Conservation (phyloP, 495 filamentous ascomycete species). For the Hypoxylon lienhwacheense region DNA sequence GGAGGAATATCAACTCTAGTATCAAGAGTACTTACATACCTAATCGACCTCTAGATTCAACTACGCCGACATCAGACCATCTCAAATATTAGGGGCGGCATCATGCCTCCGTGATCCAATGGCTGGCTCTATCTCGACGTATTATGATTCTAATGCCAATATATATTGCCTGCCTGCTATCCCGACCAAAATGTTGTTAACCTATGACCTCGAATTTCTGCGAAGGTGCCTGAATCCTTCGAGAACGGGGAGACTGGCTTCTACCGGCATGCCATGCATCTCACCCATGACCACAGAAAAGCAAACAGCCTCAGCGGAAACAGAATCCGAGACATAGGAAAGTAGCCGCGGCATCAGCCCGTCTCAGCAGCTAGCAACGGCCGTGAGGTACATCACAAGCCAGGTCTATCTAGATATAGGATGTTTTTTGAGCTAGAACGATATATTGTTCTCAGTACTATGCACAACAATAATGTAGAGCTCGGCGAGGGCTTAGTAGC, state of each 20-base stretch:
- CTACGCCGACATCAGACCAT: conserved; percentile 24
- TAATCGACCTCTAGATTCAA: conserved; percentile 8
- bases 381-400: conserved; percentile 2
- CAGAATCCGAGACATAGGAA: conserved; percentile 25
- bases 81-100: conserved; percentile 2
- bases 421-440: too few relatives aligned
- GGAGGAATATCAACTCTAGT: conserved; percentile 3
- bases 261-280: conserved; percentile 30
- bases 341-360: conserved; percentile 20
- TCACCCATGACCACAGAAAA: conserved; percentile 24
- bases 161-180: conserved; percentile 7
- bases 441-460: too few relatives aligned
- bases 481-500: neutral
- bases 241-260: conserved; percentile 4
- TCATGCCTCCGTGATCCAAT: neutral
- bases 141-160: conserved; percentile 13
- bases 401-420: conserved; percentile 1
- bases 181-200: conserved; percentile 16
- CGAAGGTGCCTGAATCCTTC: too few relatives aligned
- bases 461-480: neutral
- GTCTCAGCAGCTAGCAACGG: conserved; percentile 20
- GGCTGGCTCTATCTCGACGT: conserved; percentile 3
- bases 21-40: conserved; percentile 4
- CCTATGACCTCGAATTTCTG: too few relatives aligned
- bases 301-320: conserved; percentile 14